Evolutionary conservation across 768 basidiomycete species (phyloP).

Genomic region (Lyophyllum decastes): DNA sequence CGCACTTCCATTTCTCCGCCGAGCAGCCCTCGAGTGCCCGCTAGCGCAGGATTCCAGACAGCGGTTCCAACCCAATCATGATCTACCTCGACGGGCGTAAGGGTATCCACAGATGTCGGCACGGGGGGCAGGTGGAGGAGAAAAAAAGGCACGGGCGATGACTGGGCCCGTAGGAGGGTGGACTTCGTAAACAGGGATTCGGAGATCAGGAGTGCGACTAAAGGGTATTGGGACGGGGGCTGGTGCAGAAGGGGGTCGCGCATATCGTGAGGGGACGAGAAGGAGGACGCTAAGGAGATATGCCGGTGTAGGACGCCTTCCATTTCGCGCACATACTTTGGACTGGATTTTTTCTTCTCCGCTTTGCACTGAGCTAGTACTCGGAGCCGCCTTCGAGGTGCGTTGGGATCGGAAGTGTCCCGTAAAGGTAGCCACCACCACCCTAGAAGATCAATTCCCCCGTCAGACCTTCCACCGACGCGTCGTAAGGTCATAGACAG

Average conservation of each 20-base stretch:
- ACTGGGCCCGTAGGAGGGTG: slow-evolving; percentile 67
- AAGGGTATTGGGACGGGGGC: slow-evolving; percentile 27
- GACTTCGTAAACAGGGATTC: slow-evolving; percentile 78
- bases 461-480: slow-evolving; percentile 87
- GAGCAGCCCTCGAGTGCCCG: slow-evolving; percentile 54
- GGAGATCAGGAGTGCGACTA: slow-evolving; percentile 79
- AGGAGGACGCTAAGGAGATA: slow-evolving; percentile 21
- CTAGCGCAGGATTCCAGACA: slow-evolving; percentile 72
- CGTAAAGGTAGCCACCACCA: slow-evolving; percentile 87
- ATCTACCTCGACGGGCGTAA: slow-evolving; percentile 3
- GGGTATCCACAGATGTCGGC: slow-evolving; percentile 7
- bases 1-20: slow-evolving; percentile 62
- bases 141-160: slow-evolving; percentile 77
- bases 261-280: background rate
- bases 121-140: slow-evolving; percentile 72
- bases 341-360: slow-evolving; percentile 77
- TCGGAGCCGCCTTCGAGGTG: slow-evolving; percentile 56
- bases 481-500: slow-evolving; percentile 80
- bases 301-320: slow-evolving; percentile 81
- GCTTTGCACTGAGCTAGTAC: slow-evolving; percentile 92
- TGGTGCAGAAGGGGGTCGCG: background rate
- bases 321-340: slow-evolving; percentile 83
- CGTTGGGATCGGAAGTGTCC: slow-evolving; percentile 3
- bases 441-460: slow-evolving; percentile 85
- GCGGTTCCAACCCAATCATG: slow-evolving; percentile 44